Conservation (phyloP, 148 eudicot genomes). For the Rhododendron ovatum region DNA sequence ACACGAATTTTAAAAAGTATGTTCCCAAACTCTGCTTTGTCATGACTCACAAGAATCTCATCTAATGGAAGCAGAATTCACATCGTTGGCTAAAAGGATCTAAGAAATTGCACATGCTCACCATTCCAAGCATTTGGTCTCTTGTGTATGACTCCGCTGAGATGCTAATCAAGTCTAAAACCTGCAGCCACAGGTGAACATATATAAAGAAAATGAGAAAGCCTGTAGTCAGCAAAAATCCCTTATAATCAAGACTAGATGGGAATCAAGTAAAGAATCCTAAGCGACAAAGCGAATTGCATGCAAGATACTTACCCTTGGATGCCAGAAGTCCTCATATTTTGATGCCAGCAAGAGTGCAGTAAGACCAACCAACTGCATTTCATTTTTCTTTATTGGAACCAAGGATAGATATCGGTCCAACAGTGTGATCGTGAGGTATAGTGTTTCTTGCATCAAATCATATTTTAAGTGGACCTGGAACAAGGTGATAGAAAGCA, state of each 20-base stretch:
- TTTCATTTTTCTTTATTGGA: constrained; percentile 50
- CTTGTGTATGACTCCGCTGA: constrained; percentile 79
- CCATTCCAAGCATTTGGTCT: constrained; percentile 80
- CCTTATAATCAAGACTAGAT: neutral
- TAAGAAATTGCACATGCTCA: constrained; percentile 19
- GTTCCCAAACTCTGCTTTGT: neutral
- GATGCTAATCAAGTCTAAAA: constrained; percentile 73
- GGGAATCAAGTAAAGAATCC: neutral
- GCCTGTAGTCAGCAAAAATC: neutral
- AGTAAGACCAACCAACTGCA: constrained; percentile 90
- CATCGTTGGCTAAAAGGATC: neutral
- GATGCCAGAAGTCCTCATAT: constrained; percentile 97
- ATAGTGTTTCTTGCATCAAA: constrained; percentile 89
- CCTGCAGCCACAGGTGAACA: constrained; percentile 34
- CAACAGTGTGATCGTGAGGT: constrained; percentile 69
- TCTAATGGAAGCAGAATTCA: neutral
- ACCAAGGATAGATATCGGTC: constrained; percentile 68
- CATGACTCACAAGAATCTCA: neutral
- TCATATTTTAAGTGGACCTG: constrained; percentile 85
- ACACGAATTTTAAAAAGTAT: neutral
- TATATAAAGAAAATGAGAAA: neutral
- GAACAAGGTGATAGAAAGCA: constrained; percentile 13
- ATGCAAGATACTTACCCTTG: constrained; percentile 50
- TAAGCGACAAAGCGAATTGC: neutral
- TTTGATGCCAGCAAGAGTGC: constrained; percentile 86